phyloP scores from a whole-genome alignment of 1,284 basidiomycete species.

The Pterula multifida region DNA sequence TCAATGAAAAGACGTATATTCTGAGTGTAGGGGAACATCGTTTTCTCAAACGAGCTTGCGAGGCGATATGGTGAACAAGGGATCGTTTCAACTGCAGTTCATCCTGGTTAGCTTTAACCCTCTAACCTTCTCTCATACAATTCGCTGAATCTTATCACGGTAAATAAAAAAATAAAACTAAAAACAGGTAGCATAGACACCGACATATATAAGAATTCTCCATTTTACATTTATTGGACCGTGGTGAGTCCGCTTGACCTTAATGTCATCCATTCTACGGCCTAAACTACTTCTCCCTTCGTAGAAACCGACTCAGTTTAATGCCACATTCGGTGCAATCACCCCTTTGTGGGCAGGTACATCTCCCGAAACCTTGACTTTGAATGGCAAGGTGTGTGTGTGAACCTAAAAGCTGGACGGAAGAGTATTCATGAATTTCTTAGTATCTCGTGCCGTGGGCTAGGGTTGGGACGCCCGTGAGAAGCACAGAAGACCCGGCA shows the following conservation, averaged over 20 bases:
- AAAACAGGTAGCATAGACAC: conserved; percentile 4
- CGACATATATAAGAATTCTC: not conserved
- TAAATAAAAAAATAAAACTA: too few relatives aligned
- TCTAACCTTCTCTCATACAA: conserved; percentile 2
- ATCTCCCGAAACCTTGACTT: conserved; percentile 15
- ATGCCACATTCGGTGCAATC: conserved; percentile 20
- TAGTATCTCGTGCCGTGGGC: conserved; percentile 3
- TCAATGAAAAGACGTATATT: not conserved
- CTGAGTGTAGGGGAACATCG: conserved; percentile 12
- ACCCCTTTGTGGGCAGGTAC: conserved; percentile 28
- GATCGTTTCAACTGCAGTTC: conserved; percentile 13
- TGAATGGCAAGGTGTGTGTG: conserved; percentile 18
- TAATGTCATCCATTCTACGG: conserved; percentile 3
- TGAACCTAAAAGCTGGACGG: not conserved
- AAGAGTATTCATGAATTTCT: too few relatives aligned
- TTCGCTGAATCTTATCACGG: too few relatives aligned
- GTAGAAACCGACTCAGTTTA: not conserved
- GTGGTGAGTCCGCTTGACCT: conserved; percentile 4
- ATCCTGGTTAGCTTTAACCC: conserved; percentile 12
- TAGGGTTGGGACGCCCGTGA: not conserved
- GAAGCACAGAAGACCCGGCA: not conserved
- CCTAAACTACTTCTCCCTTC: not conserved
- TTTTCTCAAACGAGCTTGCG: conserved; percentile 16
- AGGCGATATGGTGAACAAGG: conserved; percentile 15
- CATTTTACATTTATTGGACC: not conserved